These are phyloP conservation scores for Sporothrix humicola DNA, from an alignment of 2,329 filamentous ascomycete species.

Conservation along the genomic window DNA sequence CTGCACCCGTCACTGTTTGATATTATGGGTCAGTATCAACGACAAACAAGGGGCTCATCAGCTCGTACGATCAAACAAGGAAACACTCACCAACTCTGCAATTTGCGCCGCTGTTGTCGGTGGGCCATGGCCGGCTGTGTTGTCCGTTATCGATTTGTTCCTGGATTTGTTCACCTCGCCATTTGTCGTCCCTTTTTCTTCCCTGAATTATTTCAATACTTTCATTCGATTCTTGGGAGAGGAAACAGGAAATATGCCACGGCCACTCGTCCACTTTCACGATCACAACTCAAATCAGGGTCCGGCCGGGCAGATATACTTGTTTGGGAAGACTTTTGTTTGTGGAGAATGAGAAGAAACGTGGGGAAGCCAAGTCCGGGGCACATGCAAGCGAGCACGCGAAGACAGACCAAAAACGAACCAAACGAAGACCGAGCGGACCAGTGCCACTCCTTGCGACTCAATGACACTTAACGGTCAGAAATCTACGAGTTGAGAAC, in stretches of 20 bases:
- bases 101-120: conserved; percentile 25
- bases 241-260: conserved; percentile 24
- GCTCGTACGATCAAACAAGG: neutral
- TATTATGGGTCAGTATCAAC: conserved; percentile 19
- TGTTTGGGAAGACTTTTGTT: neutral
- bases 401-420: neutral
- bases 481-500: neutral
- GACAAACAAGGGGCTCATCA: neutral
- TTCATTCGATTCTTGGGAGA: neutral
- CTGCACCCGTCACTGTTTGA: conserved; percentile 27
- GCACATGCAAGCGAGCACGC: conserved; percentile 3
- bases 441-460: neutral
- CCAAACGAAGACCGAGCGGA: neutral
- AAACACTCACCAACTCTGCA: conserved; percentile 26
- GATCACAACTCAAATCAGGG: neutral
- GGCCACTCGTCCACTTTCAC: neutral
- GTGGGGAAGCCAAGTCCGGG: conserved; percentile 14
- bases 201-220: neutral
- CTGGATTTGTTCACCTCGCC: neutral
- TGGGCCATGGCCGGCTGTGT: conserved; percentile 13
- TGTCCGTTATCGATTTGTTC: neutral
- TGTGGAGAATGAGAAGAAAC: neutral
- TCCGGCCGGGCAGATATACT: conserved; percentile 26
- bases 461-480: no score
- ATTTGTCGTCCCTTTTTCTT: neutral